Evolutionary conservation across 257 asterid genomes (phyloP), one percentile per base, ranked within the genome.

Genomic region (Solanum arcanum): DNA sequence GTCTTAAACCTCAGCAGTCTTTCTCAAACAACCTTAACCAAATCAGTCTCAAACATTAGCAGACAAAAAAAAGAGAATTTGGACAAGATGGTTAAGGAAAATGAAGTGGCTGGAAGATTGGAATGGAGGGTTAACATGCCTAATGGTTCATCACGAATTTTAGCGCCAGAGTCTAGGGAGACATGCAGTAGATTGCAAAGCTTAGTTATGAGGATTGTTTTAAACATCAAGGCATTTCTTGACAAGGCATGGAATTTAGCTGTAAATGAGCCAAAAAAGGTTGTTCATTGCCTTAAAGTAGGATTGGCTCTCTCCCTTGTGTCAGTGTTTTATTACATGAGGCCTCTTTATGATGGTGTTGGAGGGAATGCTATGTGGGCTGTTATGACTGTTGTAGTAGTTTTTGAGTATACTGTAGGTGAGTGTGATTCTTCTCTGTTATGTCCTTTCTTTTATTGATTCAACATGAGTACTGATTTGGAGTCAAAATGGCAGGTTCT

Each of bases 361-460:
- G 99, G 98, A 72, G 96, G 96, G 49, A 94, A 90, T 88, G 98
- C 97, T 56, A 94, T 96, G 92, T 96, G 99, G 99, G 98, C 99
- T 8, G 92, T 96, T 59, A 93, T 96, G 96, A 96, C 99, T 2
- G 99, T 96, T 15, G 98, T 96, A 16, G 98, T 94, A 21, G 98
- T 94, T 41, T 96, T 90, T 56, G 99, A 96, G 78, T 96, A 94
- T 90, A 92, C 95, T 9, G 98, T 95, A 3, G 98, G 98, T 94
- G 87, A 3, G 96, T 90, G 44, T 75, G 42, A 23, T 86, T 12
- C 9, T 60, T 35, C 47, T 16, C 33, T 5, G 59, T 77, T 87
- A 66, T 14, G 8, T 49, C 41, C 18, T 5, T 56, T 59, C 18
- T 8, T 69, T 59, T 42, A 33, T 59, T 47, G 12, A 49, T 81